A percentile compares a stretch with the other conserved stretches of the same genome.
These are phyloP conservation scores for Neurospora sp. DNA, from an alignment of 495 filamentous ascomycete genomes.

Conservation along the genomic window DNA sequence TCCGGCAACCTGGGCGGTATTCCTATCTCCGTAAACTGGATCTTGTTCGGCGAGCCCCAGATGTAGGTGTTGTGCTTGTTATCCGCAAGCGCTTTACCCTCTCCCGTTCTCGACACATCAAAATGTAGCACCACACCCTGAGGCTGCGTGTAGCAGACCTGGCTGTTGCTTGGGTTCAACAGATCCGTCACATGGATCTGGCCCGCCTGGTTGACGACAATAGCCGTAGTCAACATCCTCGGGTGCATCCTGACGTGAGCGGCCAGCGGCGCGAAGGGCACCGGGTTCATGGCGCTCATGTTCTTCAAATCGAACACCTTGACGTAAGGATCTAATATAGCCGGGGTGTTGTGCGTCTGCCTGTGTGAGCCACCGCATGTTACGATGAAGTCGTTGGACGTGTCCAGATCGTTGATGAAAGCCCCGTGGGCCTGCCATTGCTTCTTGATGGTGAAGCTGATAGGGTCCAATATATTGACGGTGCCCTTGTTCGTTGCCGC, in stretches of 20 bases:
- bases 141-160: constrained; percentile 77
- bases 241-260: constrained; percentile 95
- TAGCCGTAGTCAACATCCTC: constrained; percentile 81
- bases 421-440: constrained; percentile 80
- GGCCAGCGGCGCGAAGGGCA: constrained; percentile 84
- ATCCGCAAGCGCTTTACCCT: constrained; percentile 77
- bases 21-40: constrained; percentile 80
- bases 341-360: constrained; percentile 33
- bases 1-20: constrained; percentile 71
- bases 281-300: constrained; percentile 70
- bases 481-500: constrained; percentile 77
- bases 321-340: constrained; percentile 77
- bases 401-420: constrained; percentile 89
- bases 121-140: constrained; percentile 57
- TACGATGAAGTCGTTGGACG: constrained; percentile 78
- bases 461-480: constrained; percentile 75
- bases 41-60: constrained; percentile 85
- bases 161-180: constrained; percentile 84
- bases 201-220: constrained; percentile 80
- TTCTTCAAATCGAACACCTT: constrained; percentile 93
- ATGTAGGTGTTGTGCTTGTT: constrained; percentile 69
- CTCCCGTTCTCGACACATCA: constrained; percentile 83
- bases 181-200: constrained; percentile 92
- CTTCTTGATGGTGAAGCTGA: constrained; percentile 66
- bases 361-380: constrained; percentile 89